Conservation (phyloP, 2,329 filamentous ascomycete species). For the Stromatinia cepivora region DNA sequence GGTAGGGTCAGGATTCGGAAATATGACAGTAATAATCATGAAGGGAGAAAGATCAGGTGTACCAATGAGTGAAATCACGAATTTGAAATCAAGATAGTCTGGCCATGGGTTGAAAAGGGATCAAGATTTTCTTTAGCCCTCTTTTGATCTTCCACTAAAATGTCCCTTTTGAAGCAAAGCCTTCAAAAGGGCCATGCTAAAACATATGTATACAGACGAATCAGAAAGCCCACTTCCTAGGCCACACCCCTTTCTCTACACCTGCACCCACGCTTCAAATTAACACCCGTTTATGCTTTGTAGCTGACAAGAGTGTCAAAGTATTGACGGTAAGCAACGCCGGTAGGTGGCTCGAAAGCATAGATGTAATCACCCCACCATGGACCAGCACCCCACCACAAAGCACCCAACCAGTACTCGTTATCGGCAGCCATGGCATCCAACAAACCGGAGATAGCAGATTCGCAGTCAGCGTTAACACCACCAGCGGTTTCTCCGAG, state of each 20-base stretch:
- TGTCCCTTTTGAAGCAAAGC: neutral
- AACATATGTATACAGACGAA: constrained; percentile 20
- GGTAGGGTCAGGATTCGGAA: no score
- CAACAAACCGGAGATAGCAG: constrained; percentile 52
- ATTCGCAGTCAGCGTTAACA: constrained; percentile 50
- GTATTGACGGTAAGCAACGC: constrained; percentile 40
- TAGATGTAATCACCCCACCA: constrained; percentile 52
- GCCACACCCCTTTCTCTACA: neutral
- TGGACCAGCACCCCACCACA: constrained; percentile 58
- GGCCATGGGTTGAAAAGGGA: neutral
- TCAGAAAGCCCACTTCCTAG: constrained; percentile 1
- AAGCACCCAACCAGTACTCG: constrained; percentile 53
- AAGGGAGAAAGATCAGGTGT: neutral
- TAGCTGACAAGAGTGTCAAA: constrained; percentile 16
- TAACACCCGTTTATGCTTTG: constrained; percentile 8
- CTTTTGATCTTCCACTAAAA: neutral
- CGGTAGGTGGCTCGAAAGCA: constrained; percentile 51
- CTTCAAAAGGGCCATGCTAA: neutral
- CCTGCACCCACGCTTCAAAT: neutral
- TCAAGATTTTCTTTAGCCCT: neutral
- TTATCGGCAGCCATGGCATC: constrained; percentile 49
- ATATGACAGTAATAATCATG: neutral
- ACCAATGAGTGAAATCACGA: neutral
- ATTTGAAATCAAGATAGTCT: neutral
- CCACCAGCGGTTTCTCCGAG: constrained; percentile 58